Percentiles rank a stretch among this genome's conserved stretches.
Conservation (phyloP, 768 basidiomycete genomes). For the Amanita molliuscula region DNA sequence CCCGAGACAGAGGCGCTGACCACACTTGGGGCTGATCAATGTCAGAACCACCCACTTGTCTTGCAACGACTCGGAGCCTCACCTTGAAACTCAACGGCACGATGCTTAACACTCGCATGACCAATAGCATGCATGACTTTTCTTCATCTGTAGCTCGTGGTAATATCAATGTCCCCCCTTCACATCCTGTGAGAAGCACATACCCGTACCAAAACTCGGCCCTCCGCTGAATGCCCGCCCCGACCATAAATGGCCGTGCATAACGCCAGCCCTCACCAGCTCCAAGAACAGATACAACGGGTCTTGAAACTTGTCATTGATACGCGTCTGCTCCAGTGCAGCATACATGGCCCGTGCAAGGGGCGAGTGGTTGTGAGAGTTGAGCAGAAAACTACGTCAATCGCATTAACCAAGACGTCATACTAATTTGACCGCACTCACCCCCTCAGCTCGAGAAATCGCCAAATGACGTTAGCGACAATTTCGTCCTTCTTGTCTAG, state of each 20-base stretch:
- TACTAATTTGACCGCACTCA: conserved; percentile 28
- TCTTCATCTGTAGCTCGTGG: conserved; percentile 59
- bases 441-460: conserved; percentile 95
- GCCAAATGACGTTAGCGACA: conserved; percentile 97
- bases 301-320: conserved; percentile 99
- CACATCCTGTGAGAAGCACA: conserved; percentile 15
- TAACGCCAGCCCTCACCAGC: conserved; percentile 90
- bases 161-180: not conserved
- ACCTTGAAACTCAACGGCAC: conserved; percentile 94
- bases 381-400: conserved; percentile 66
- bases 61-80: conserved; percentile 15
- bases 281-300: conserved; percentile 92
- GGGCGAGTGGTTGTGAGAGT: conserved; percentile 81
- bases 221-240: conserved; percentile 86
- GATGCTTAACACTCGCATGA: conserved; percentile 95
- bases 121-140: conserved; percentile 87
- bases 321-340: conserved; percentile 63
- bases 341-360: conserved; percentile 87
- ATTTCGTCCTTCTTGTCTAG: conserved; percentile 98
- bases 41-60: not conserved
- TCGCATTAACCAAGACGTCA: not conserved
- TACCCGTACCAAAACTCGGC: conserved; percentile 88
- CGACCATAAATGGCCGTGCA: conserved; percentile 91
- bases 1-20: conserved; percentile 94
- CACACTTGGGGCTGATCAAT: conserved; percentile 68